Evolutionary conservation across 805 yeast species (phyloP).

Genomic region (Lachancea cidri): DNA sequence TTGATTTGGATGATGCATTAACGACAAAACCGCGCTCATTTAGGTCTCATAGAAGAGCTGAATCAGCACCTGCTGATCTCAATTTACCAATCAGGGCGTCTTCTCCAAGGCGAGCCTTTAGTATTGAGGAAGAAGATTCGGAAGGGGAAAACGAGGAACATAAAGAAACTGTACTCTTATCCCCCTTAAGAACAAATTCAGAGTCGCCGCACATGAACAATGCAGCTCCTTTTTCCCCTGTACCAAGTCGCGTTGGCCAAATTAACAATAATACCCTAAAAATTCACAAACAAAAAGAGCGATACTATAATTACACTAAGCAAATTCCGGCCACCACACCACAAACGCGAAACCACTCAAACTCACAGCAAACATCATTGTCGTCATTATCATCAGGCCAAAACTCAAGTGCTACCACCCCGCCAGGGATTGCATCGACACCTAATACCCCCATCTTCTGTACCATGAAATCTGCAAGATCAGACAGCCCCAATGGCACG

Average conservation of each 20-base stretch:
- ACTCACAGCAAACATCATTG: slow-evolving; percentile 20
- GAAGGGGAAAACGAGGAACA: slow-evolving; percentile 28
- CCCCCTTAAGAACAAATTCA: slow-evolving; percentile 19
- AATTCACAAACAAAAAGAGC: slow-evolving; percentile 31
- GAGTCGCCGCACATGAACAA: slow-evolving; percentile 37
- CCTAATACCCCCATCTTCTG: slow-evolving; percentile 26
- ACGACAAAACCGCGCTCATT: slow-evolving; percentile 33
- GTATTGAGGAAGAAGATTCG: slow-evolving; percentile 13
- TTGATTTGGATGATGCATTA: slow-evolving; percentile 51
- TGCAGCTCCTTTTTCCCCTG: slow-evolving; percentile 26
- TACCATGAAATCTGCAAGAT: slow-evolving; percentile 8
- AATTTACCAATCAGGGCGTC: slow-evolving; percentile 21
- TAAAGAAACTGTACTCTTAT: slow-evolving; percentile 13
- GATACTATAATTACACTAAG: slow-evolving; percentile 29
- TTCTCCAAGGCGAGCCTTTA: slow-evolving; percentile 3
- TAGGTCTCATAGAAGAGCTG: slow-evolving; percentile 45
- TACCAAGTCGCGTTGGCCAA: slow-evolving; percentile 36
- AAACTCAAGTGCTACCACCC: slow-evolving; percentile 3
- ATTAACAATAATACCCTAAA: slow-evolving; percentile 24
- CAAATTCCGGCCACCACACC: slow-evolving; percentile 20
- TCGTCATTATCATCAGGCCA: slow-evolving; percentile 24
- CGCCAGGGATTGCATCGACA: slow-evolving; percentile 5
- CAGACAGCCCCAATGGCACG: slow-evolving; percentile 9
- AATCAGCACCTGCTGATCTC: slow-evolving; percentile 51
- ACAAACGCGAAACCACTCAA: slow-evolving; percentile 5